Conservation (phyloP, 2,329 filamentous ascomycete genomes). For the Microdochium trichocladiopsis region DNA sequence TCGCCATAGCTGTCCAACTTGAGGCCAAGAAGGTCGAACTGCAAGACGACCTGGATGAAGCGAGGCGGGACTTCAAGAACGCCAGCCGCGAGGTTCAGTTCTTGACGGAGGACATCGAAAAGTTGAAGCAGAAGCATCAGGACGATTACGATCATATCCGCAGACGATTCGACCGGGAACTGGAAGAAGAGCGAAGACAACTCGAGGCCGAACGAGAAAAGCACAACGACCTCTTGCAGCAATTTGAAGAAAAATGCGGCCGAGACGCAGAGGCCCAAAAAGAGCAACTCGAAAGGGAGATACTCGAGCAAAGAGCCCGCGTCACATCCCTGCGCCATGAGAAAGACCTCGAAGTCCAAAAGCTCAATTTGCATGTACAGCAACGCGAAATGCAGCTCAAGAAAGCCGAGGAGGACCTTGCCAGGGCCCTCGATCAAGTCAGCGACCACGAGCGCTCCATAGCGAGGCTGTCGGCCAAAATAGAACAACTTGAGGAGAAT, state of each 20-base stretch:
- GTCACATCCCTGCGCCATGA: slow-evolving; percentile 29
- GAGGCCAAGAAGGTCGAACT: slow-evolving; percentile 41
- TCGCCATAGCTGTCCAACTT: slow-evolving; percentile 16
- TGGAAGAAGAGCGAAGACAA: slow-evolving; percentile 36
- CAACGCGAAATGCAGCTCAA: slow-evolving; percentile 47
- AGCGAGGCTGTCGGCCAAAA: slow-evolving; percentile 5
- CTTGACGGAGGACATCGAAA: slow-evolving; percentile 19
- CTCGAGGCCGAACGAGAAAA: slow-evolving; percentile 41
- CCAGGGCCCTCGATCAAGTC: slow-evolving; percentile 12
- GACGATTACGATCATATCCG: slow-evolving; percentile 18
- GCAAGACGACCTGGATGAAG: slow-evolving; percentile 60
- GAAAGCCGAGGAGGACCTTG: slow-evolving; percentile 36
- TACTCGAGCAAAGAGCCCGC: neutral
- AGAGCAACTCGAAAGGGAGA: neutral
- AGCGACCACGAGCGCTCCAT: slow-evolving; percentile 5
- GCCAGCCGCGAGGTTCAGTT: slow-evolving; percentile 10
- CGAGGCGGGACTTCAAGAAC: slow-evolving; percentile 43
- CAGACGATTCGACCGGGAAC: slow-evolving; percentile 23
- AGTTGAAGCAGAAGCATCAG: slow-evolving; percentile 33
- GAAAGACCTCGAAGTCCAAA: slow-evolving; percentile 32
- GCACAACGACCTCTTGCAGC: slow-evolving; percentile 44
- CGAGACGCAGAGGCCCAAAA: slow-evolving; percentile 15
- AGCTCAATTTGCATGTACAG: slow-evolving; percentile 37
- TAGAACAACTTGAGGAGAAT: slow-evolving; percentile 7
- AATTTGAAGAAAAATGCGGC: slow-evolving; percentile 30